Percentiles rank a stretch among this genome's conserved stretches.
Conservation (phyloP, 2,329 filamentous ascomycete species). For the Trichoderma arundinaceum region DNA sequence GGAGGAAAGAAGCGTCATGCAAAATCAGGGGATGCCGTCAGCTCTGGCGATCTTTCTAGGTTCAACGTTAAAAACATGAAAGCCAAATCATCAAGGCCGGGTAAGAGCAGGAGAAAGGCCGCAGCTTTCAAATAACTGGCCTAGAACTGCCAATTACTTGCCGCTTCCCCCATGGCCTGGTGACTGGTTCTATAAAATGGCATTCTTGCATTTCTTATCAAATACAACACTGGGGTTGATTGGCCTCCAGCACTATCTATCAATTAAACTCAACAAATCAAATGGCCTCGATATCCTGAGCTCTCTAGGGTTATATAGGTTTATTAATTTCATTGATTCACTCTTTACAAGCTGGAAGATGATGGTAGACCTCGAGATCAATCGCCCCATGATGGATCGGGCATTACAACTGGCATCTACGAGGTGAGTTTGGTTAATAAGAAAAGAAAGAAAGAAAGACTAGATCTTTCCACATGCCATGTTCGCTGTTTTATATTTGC, state of each 20-base stretch:
- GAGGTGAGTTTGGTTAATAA: neutral
- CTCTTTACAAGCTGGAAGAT: neutral
- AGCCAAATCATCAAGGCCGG: constrained; percentile 54
- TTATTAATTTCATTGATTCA: neutral
- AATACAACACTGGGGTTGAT: constrained; percentile 1
- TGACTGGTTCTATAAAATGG: neutral
- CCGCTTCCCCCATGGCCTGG: neutral
- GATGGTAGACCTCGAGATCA: too few relatives aligned
- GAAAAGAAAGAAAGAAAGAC: neutral
- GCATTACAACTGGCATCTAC: neutral
- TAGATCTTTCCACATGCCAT: too few relatives aligned
- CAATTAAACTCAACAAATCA: neutral
- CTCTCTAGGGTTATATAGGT: neutral
- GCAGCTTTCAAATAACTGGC: constrained; percentile 38
- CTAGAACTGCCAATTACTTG: neutral
- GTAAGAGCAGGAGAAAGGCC: constrained; percentile 60
- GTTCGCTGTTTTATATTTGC: too few relatives aligned
- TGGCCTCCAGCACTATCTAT: neutral
- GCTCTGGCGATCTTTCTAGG: constrained; percentile 77
- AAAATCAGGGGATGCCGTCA: constrained; percentile 89
- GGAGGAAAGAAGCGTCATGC: constrained; percentile 91
- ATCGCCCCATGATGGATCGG: too few relatives aligned
- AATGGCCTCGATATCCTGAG: neutral
- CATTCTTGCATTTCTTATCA: neutral
- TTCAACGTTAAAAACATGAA: constrained; percentile 90